These are phyloP conservation scores for Sclerotinia borealis DNA, from an alignment of 2,329 filamentous ascomycete species.

Conservation along the genomic window DNA sequence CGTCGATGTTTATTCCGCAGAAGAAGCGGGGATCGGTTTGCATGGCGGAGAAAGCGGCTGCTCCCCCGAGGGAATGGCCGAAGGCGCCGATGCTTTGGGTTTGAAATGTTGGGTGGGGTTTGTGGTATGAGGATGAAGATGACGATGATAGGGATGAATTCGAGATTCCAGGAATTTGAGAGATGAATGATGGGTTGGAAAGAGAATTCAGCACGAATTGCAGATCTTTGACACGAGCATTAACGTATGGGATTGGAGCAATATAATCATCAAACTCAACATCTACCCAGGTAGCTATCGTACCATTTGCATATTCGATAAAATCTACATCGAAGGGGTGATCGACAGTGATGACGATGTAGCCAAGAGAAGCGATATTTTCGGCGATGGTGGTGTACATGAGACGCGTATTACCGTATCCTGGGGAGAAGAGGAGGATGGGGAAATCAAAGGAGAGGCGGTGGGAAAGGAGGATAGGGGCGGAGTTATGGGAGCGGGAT, in stretches of 20 bases:
- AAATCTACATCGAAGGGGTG: slow-evolving; percentile 34
- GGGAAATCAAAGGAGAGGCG: slow-evolving; percentile 19
- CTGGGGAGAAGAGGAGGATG: slow-evolving; percentile 33
- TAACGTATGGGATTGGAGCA: slow-evolving; percentile 14
- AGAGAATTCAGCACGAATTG: slow-evolving; percentile 26
- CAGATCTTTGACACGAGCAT: slow-evolving; percentile 22
- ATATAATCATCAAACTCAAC: slow-evolving; percentile 17
- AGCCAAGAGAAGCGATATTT: slow-evolving; percentile 33
- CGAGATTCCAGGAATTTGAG: not conserved
- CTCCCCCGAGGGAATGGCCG: slow-evolving; percentile 34
- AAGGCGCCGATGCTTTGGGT: slow-evolving; percentile 24
- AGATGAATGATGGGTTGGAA: not conserved
- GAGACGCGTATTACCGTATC: slow-evolving; percentile 27
- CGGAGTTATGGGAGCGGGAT: not conserved
- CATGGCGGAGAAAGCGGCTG: slow-evolving; percentile 32
- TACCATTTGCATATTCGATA: slow-evolving; percentile 32
- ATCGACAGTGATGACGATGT: slow-evolving; percentile 33
- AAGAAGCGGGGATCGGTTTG: slow-evolving; percentile 30
- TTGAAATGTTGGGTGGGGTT: not conserved
- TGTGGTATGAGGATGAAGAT: not conserved
- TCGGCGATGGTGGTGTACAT: slow-evolving; percentile 31
- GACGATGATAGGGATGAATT: not conserved
- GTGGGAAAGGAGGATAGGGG: not conserved
- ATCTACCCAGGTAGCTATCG: slow-evolving; percentile 9
- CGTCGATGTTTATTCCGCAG: slow-evolving; percentile 37